Evolutionary conservation across 306 rosid species (phyloP), one percentile per base, ranked within the genome.

Genomic region (Corylus americana): DNA sequence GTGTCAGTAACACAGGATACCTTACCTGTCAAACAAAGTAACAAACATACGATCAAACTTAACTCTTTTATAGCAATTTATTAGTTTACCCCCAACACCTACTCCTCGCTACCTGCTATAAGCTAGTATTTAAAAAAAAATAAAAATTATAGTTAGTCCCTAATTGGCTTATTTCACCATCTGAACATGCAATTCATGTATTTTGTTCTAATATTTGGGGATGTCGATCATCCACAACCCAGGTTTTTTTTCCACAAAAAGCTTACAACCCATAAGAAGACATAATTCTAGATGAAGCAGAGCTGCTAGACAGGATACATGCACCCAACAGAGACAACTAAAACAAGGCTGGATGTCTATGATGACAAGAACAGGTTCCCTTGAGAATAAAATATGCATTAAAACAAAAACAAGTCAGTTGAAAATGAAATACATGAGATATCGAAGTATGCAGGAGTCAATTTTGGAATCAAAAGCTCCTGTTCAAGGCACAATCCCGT

Each of bases 1-100:
- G 99, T 80, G 96, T 93, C 82, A 95, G 81, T 81, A 95, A 86
- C 75, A 95, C 99, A 55, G 99, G 99, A 88, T 93, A 95, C 84
- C 99, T 92, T 71, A 95, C 93, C 99, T 95, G 93, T 70, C 90
- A 83, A 85, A 85, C 67, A 49, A 82, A 74, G 77, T 74, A 77
- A 80, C 20, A 71, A 75, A 79, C 17, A 55, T 54, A 58, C 66
- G 22, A 62, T 79, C 72, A 74, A 67, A 50, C 9, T 29, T 73
- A 54, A 75, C 49, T 13, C n/a, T 77, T 71, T 83, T 51, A 62
- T 17, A 57, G 55, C 8, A 73, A 77, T 64, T 59, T 11, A 59
- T 78, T 61, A 49, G 22, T 49, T 68, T 39, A 74, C 68, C 55
- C 8, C 59, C 68, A 59, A 45, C 18, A 64, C 16, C 35, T 78